Base-by-base conservation (phyloP, 1,284 basidiomycete species). In the Cystobasidium pallidum region DNA sequence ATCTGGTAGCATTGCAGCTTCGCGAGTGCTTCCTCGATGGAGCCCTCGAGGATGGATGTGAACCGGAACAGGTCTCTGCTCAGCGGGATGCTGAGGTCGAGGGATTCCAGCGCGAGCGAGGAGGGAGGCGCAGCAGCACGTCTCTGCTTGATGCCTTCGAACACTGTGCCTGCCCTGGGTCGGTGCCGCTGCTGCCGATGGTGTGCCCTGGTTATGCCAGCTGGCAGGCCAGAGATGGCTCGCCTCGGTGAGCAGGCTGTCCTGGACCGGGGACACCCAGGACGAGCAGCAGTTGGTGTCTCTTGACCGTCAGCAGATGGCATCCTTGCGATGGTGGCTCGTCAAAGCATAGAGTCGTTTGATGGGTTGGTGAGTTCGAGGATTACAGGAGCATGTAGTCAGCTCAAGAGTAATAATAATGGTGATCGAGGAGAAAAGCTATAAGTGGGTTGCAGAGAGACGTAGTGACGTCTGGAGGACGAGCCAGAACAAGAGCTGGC, bases 1-100 rank as follows among this genome's bases (percentile, higher is more conserved):
- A 47, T 28, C 58, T 61, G 58, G 19, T 36, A 47, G 58, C 36
- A 61, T 24, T 61, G 36, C 36, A 61, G 58, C 39, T 61, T 43
- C 1, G 32, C 58, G n/a, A 61, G 58, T 45, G 58, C 58, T 32
- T 61, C 58, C 17, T 61, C 39, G 36, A 61, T 61, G 17, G 58
- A 61, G 17, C 21, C 58, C 24, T 61, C 39, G 0, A 61, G 58
- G 4, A 61, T 19, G 21, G 13, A 61, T 7, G n/a, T n/a, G 17
- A 61, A 6, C 8, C 39, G 13, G 10, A 39, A 17, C n/a, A 61
- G 26, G 24, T 47, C 26, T 15, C 58, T 24, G 2, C 19, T 43
- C 4, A 41, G 11, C 3, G 58, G 58, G 21, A 61, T 17, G 58
- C 39, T 26, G 36, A 61, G 58, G 21, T 61, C 58, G 39, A 61